Base-by-base conservation (phyloP, 192 early-diverging fungal species). In the Coemansia sp. region DNA sequence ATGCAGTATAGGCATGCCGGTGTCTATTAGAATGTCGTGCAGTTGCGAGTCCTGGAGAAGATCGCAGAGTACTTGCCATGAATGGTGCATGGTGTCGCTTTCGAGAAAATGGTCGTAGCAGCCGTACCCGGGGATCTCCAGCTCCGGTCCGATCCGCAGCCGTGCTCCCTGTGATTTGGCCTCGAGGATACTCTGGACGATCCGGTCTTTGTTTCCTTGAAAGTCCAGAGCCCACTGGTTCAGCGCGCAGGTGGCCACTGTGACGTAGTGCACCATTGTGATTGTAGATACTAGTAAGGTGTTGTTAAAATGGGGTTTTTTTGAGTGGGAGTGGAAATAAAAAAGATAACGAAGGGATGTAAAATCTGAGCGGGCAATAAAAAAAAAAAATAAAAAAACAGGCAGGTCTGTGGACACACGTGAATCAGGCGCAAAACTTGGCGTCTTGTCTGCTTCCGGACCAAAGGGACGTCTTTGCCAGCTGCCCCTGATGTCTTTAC, bases 71-170 rank as follows among this genome's bases (percentile, higher is more conserved):
- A 94, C 90, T 67, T 99, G 91, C 95, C 96, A 99, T 20, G 96
- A 93, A 77, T 99, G 98, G 15, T 90, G 73, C 76, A 90, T 90
- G 0, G 98, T 99, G 81, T 99, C 98, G 58, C 88, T 86, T 88
- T 99, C 98, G 37, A 96, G 81, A 76, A 98, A 98, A 65, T 99
- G 98, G 79, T 99, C 98, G 64, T 94, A 91, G 87, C 98, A 99
- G 12, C 96, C 96, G 75, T 99, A 99, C 32, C 98, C 98, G 5
- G 93, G 90, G 74, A 99, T 93, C 80, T 99, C 97, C 8, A 99
- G 88, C 82, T 98, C 96, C 3, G 96, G 95, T 1, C 97, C 97
- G 53, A 98, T 88, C 34, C 98, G 89, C 38, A 95, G 85, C 32
- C 79, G 84, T 0, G 98, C 94, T 5, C 94, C 94, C 11, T 70